Evolutionary conservation across 768 basidiomycete species (phyloP).

Genomic region (Hysterangium stoloniferum): DNA sequence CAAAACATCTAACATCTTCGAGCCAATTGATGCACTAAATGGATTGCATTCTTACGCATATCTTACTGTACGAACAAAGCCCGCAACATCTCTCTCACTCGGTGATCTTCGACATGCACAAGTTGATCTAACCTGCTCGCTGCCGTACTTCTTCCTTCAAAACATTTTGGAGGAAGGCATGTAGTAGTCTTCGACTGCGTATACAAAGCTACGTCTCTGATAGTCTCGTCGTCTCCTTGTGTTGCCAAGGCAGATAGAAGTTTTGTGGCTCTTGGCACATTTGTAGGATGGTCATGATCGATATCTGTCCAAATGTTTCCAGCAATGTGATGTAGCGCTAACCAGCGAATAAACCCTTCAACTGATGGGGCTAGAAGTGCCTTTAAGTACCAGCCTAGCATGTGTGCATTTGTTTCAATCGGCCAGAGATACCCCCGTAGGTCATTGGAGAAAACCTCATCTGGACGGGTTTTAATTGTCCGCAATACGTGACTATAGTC

Average conservation of each 20-base stretch:
- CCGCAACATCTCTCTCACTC: background rate
- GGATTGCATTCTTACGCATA: background rate
- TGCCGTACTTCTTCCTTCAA: conserved; percentile 22
- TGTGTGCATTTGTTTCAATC: conserved; percentile 49
- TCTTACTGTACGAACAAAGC: background rate
- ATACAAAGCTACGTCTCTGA: conserved; percentile 53
- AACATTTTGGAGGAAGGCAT: conserved; percentile 46
- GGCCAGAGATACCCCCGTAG: conserved; percentile 65
- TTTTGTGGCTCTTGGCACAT: conserved; percentile 27
- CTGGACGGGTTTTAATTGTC: conserved; percentile 45
- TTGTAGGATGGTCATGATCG: conserved; percentile 23
- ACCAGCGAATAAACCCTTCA: conserved; percentile 52
- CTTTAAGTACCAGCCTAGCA: conserved; percentile 57
- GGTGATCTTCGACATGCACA: background rate
- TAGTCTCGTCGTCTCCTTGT: conserved; percentile 39
- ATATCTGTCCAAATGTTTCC: conserved; percentile 68
- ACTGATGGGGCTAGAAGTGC: conserved; percentile 37
- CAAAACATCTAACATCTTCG: background rate
- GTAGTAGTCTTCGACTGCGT: conserved; percentile 35
- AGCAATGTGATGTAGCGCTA: conserved; percentile 77
- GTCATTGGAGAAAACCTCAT: conserved; percentile 44
- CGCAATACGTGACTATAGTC: conserved; percentile 65
- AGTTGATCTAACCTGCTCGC: background rate
- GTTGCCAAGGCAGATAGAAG: conserved; percentile 44
- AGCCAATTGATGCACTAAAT: background rate